A percentile compares a stretch with the other conserved stretches of the same genome.
Conservation (phyloP, 371 early-diverging fungal genomes). For the Apophysomyces elegans region DNA sequence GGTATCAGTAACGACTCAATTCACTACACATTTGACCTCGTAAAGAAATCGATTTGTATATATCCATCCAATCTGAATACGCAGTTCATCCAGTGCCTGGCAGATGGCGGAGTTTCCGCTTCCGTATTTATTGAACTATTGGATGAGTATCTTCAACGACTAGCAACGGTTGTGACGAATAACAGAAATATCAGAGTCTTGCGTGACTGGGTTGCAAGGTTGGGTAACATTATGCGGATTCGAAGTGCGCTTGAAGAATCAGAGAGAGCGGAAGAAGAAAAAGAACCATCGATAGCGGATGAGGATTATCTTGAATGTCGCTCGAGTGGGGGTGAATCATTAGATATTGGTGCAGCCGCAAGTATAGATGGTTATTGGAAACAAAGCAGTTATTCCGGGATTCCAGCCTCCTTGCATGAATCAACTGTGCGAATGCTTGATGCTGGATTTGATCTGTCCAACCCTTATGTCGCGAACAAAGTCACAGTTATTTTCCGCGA, state of each 20-base stretch:
- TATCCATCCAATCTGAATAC: slow-evolving; percentile 23
- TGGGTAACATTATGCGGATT: slow-evolving; percentile 8
- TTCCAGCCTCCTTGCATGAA: slow-evolving; percentile 16
- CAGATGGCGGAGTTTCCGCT: slow-evolving; percentile 20
- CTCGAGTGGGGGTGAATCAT: background rate
- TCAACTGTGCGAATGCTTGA: slow-evolving; percentile 21
- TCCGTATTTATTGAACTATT: slow-evolving; percentile 23
- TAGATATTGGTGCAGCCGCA: background rate
- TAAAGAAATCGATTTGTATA: slow-evolving; percentile 11
- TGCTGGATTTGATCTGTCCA: slow-evolving; percentile 23
- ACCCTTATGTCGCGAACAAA: slow-evolving; percentile 17
- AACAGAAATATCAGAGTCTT: slow-evolving; percentile 12
- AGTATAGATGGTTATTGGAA: slow-evolving; percentile 4
- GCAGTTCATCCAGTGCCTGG: slow-evolving; percentile 25
- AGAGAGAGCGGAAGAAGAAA: background rate
- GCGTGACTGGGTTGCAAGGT: slow-evolving; percentile 13
- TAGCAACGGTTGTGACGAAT: slow-evolving; percentile 11
- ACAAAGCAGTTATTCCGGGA: slow-evolving; percentile 16
- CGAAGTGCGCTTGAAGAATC: slow-evolving; percentile 4
- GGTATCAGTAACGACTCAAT: slow-evolving; percentile 10
- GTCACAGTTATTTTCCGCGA: slow-evolving; percentile 19
- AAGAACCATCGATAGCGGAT: background rate
- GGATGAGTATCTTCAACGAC: slow-evolving; percentile 16
- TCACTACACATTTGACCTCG: slow-evolving; percentile 24
- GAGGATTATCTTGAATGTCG: background rate